Conservation (phyloP, 495 filamentous ascomycete genomes). For the Cercophora scortea region DNA sequence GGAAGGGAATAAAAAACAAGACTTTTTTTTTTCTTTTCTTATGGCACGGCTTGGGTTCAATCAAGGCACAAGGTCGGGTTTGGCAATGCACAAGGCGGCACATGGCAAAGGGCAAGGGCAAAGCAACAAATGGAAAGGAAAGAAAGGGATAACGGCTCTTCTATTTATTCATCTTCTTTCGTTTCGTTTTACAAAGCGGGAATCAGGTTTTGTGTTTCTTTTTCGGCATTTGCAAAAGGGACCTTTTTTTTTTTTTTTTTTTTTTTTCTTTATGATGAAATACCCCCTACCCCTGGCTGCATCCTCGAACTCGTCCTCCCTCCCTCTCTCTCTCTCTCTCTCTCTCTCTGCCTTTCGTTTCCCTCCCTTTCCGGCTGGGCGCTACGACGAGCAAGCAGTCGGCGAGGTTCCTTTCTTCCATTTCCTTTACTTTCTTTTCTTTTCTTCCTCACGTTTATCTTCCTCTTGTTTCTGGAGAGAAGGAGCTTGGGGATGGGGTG, state of each 20-base stretch:
- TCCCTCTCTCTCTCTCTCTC: no score
- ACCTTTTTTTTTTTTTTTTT: not conserved
- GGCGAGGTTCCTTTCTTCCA: no score
- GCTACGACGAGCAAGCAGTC: no score
- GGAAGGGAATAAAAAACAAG: no score
- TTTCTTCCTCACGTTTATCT: no score
- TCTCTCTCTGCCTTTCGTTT: no score
- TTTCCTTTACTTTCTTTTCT: no score
- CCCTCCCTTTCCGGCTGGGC: no score
- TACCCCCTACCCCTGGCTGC: not conserved
- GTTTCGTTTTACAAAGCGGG: not conserved
- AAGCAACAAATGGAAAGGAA: not conserved
- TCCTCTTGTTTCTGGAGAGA: no score
- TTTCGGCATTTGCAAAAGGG: not conserved
- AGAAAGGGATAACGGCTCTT: not conserved
- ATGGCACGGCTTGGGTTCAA: not conserved
- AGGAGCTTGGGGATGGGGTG: no score
- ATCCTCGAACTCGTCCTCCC: not conserved
- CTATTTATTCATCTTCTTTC: not conserved
- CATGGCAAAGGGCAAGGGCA: not conserved
- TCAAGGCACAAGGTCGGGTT: not conserved
- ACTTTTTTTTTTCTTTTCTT: not conserved
- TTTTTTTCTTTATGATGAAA: not conserved
- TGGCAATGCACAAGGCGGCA: not conserved
- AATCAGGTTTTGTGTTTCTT: not conserved